Conservation (phyloP, 352 stramenopile species). For the Globisporangium mamillatum region DNA sequence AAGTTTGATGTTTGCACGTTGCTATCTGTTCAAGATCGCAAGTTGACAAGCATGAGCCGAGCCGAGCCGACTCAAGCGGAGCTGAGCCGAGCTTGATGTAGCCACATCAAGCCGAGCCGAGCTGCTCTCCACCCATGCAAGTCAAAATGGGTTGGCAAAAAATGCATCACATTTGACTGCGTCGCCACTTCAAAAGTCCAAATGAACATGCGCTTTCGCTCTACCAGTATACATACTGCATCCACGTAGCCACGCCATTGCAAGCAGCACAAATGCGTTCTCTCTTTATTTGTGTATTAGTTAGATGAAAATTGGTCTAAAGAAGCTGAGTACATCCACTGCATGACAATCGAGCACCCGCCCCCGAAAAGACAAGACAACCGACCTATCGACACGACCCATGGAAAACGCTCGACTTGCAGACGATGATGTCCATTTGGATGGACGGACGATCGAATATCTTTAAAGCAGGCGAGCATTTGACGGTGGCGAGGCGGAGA, state of each 20-base stretch:
- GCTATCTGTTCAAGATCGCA: conserved; percentile 2
- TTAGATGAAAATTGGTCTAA: not conserved
- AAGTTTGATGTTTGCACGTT: not conserved
- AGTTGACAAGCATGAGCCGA: conserved; percentile 5
- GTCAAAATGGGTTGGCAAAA: not conserved
- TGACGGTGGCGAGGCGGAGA: not conserved
- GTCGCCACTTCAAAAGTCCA: too few species aligned
- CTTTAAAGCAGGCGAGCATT: not conserved
- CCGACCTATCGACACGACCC: not conserved
- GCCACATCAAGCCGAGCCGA: not conserved
- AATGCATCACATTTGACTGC: too few species aligned
- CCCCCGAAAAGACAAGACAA: not conserved
- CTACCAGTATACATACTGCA: too few species aligned
- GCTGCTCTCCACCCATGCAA: not conserved
- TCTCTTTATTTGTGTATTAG: not conserved
- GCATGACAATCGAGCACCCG: not conserved
- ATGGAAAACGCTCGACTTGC: not conserved
- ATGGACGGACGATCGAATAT: not conserved
- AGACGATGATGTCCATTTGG: not conserved
- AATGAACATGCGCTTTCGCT: too few species aligned
- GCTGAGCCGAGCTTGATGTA: conserved; percentile 1
- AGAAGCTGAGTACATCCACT: not conserved
- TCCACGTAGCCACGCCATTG: not conserved
- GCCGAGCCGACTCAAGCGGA: not conserved
- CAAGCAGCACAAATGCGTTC: not conserved